Base-by-base conservation (phyloP, 2,329 filamentous ascomycete genomes). In the Colletotrichum filicis region DNA sequence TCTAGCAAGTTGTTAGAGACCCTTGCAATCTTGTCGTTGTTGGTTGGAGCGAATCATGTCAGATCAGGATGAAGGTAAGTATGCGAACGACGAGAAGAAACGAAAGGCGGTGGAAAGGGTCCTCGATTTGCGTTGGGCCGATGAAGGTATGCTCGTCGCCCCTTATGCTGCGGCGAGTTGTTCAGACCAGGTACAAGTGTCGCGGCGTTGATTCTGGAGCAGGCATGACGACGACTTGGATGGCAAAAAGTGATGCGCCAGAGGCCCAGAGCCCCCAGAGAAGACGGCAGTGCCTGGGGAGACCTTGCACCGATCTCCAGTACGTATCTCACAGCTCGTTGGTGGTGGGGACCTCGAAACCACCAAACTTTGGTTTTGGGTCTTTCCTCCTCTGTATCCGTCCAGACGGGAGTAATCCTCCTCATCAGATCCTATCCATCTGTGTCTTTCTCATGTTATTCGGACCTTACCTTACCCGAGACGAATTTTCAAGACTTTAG, bases 181-280 rank as follows among this genome's bases (percentile, higher is more conserved):
- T 58, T 32, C 28, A 58, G 55, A 58, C n/a, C 28, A 58, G 55
- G 28, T 58, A 58, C 55, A 8, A 16, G 28, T 16, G 26, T 32
- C 28, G 30, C 14, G 32, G 32, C 32, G 32, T 26, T 12, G 32
- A 37, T 22, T 14, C 5, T 59, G 42, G 16, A 49, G 53, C 60
- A 65, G 56, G 60, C 66, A 59, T 73, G 59, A 73, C 70, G 70
- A 73, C 70, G 55, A 56, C 55, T 61, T 35, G 35, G 22, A 65
- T 66, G 42, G 42, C 42, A 49, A 59, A 67, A 58, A 69, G 7
- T 22, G n/a, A 58, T 64, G 59, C 28, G 19, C 24, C 24, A 22
- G 49, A 69, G 46, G 37, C 16, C 26, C 26, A 28, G 26, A 52
- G 46, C 30, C 26, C 16, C 26, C 26, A 28, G 26, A 53, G 46